phyloP scores from a whole-genome alignment of 2,329 filamentous ascomycete species.

The Hypoxylon sp. region DNA sequence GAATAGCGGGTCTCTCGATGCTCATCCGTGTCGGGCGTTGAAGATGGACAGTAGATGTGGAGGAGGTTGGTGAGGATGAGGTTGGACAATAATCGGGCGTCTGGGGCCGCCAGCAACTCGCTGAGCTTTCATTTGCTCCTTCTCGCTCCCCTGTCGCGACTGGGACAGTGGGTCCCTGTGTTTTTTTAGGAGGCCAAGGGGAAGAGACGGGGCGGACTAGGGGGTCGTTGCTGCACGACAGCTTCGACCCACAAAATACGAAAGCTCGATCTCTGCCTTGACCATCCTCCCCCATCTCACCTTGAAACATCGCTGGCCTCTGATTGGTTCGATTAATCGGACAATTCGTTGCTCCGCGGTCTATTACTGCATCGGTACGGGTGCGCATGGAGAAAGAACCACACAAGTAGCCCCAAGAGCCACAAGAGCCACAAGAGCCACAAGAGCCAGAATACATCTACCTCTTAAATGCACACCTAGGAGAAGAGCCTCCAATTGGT shows the following conservation, averaged over 20 bases:
- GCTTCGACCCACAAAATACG: constrained; percentile 40
- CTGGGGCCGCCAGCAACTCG: constrained; percentile 40
- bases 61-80: constrained; percentile 47
- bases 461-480: constrained; percentile 39
- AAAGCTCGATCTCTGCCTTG: constrained; percentile 32
- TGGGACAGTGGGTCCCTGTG: constrained; percentile 40
- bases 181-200: constrained; percentile 36
- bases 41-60: constrained; percentile 44
- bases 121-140: constrained; percentile 30
- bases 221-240: constrained; percentile 49
- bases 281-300: constrained; percentile 4
- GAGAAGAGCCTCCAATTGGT: constrained; percentile 35
- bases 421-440: constrained; percentile 24
- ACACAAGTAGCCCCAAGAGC: constrained; percentile 21
- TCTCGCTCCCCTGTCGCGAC: constrained; percentile 48
- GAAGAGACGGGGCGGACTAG: constrained; percentile 14
- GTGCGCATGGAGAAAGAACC: constrained; percentile 20
- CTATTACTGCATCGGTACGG: constrained; percentile 24
- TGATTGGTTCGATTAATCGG: constrained; percentile 38
- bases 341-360: constrained; percentile 29
- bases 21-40: constrained; percentile 47
- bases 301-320: constrained; percentile 5
- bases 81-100: constrained; percentile 46
- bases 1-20: constrained; percentile 45
- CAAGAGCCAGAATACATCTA: constrained; percentile 24